Evolutionary conservation across 192 early-diverging fungal genomes (phyloP).

Genomic region (Allomyces macrogynus): DNA sequence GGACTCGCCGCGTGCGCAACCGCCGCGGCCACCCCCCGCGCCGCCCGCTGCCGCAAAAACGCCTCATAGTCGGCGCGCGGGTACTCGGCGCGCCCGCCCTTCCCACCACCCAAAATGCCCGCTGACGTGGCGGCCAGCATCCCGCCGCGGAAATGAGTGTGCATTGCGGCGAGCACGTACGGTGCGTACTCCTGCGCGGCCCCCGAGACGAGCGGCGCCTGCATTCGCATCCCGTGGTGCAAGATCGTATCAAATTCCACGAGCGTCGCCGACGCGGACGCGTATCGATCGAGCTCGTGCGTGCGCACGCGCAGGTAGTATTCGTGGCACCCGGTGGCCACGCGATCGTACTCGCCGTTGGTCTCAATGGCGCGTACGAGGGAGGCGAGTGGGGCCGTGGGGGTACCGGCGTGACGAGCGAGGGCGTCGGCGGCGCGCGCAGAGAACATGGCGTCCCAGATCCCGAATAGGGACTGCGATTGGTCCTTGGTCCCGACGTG

Average conservation of each 20-base stretch:
- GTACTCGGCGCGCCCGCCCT: not conserved
- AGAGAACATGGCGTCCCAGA: constrained; percentile 69
- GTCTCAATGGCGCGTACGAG: not conserved
- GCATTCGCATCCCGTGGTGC: not conserved
- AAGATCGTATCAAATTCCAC: not conserved
- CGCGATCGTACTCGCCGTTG: not conserved
- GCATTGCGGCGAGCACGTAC: not conserved
- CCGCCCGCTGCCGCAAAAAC: not conserved
- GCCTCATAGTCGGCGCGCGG: not conserved
- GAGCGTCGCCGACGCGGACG: not conserved
- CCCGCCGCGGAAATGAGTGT: not conserved
- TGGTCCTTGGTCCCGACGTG: constrained; percentile 62
- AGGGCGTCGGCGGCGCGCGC: constrained; percentile 9
- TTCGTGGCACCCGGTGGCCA: not conserved
- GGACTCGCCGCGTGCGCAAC: not conserved
- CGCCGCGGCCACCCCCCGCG: not conserved
- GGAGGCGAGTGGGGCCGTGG: not conserved
- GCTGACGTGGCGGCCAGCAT: not conserved
- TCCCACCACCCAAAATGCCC: not conserved
- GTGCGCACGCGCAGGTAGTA: not conserved
- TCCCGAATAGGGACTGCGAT: constrained; percentile 46
- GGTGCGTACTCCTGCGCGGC: not conserved
- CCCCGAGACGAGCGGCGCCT: not conserved
- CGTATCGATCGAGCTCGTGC: not conserved
- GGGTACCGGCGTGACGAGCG: not conserved